phyloP scores from a whole-genome alignment of 2,329 filamentous ascomycete species.

The Metarhizium guizhouense region DNA sequence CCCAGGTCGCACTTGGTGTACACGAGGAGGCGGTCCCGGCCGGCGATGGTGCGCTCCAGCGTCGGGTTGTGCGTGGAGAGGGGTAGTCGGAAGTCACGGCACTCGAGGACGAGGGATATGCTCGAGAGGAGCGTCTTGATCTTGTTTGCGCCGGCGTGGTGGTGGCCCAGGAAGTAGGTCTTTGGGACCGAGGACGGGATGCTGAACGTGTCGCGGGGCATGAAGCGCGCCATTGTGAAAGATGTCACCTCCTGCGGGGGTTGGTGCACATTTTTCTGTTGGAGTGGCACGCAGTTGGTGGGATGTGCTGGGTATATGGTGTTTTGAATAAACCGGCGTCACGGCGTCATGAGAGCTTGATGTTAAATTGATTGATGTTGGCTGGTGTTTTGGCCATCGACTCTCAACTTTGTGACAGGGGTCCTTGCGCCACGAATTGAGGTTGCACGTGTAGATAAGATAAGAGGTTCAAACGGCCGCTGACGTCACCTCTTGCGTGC shows the following conservation, averaged over 20 bases:
- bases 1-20: slow-evolving; percentile 87
- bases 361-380: background rate
- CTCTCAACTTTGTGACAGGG: background rate
- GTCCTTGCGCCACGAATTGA: background rate
- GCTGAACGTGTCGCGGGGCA: slow-evolving; percentile 66
- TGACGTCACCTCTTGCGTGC: slow-evolving; percentile 2
- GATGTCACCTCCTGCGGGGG: background rate
- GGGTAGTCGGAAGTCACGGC: slow-evolving; percentile 85
- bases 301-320: background rate
- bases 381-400: too few relatives aligned
- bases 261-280: background rate
- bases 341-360: background rate
- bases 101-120: slow-evolving; percentile 87
- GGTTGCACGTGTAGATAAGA: slow-evolving; percentile 8
- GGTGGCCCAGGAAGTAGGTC: slow-evolving; percentile 93
- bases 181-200: slow-evolving; percentile 66
- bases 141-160: slow-evolving; percentile 68
- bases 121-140: slow-evolving; percentile 75
- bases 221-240: slow-evolving; percentile 40
- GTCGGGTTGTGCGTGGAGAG: slow-evolving; percentile 83
- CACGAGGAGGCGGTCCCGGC: slow-evolving; percentile 68
- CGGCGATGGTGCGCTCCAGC: slow-evolving; percentile 70
- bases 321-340: background rate
- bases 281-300: background rate
- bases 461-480: background rate